Evolutionary conservation across 2,329 filamentous ascomycete genomes (phyloP).

Genomic region (Nothopassalora personata): DNA sequence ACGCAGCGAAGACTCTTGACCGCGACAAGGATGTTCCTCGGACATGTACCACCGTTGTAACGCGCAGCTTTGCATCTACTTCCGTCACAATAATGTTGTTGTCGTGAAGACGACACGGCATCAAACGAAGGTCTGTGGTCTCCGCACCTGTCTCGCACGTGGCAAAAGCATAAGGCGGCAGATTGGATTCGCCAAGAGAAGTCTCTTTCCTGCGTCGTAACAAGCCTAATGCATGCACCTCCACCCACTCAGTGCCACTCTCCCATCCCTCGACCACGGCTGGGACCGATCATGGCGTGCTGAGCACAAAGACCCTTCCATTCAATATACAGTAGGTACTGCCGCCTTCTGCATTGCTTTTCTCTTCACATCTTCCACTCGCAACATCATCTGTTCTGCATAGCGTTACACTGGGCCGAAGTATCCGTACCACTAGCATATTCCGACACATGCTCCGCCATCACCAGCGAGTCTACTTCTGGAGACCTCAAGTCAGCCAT

Average conservation of each 20-base stretch:
- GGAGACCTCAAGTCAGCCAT: slow-evolving; percentile 21
- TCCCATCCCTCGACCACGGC: not conserved
- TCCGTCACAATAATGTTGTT: not conserved
- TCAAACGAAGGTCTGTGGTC: not conserved
- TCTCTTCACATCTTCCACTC: not conserved
- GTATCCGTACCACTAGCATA: not conserved
- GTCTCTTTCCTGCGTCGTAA: not conserved
- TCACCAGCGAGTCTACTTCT: slow-evolving; percentile 9
- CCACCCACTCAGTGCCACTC: not conserved
- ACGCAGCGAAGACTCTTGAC: not conserved
- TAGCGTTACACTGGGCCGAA: not conserved
- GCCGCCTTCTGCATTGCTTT: not conserved
- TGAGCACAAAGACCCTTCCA: not conserved
- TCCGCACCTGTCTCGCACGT: not conserved
- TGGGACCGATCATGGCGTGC: not conserved
- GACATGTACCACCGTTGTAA: no score
- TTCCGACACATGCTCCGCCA: slow-evolving; percentile 4
- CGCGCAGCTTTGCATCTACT: not conserved
- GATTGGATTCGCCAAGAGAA: not conserved
- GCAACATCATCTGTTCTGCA: not conserved
- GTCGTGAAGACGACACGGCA: not conserved
- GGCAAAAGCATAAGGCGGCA: not conserved
- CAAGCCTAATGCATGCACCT: not conserved
- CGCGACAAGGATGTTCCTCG: not conserved
- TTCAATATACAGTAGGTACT: not conserved